These are phyloP conservation scores for Rhizophora apiculata DNA, from an alignment of 345 rosid genomes.

Conservation along the genomic window DNA sequence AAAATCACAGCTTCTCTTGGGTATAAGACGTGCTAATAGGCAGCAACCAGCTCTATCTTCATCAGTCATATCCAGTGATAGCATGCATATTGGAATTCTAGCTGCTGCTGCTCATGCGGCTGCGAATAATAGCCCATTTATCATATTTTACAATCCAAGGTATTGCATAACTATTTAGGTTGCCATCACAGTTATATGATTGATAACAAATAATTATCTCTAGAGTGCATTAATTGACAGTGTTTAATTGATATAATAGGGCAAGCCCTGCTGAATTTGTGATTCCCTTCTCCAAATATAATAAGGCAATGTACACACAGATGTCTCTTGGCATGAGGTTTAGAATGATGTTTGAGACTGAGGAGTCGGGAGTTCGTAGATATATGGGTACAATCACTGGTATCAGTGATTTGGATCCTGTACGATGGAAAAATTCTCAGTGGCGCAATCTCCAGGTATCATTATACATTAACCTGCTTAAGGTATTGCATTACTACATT, in stretches of 20 bases:
- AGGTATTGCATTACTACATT: background rate
- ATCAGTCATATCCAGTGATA: constrained; percentile 92
- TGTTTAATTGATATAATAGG: constrained; percentile 41
- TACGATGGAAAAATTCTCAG: constrained; percentile 91
- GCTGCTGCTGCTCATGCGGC: constrained; percentile 99
- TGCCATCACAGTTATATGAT: background rate
- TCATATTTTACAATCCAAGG: constrained; percentile 95
- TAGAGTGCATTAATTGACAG: constrained; percentile 21
- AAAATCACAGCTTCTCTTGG: constrained; percentile 83
- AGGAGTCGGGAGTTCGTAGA: constrained; percentile 92
- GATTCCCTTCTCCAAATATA: constrained; percentile 88
- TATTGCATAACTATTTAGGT: constrained; percentile 20
- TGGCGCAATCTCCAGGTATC: constrained; percentile 98
- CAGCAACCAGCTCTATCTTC: constrained; percentile 93
- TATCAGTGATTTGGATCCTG: constrained; percentile 78
- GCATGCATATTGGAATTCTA: constrained; percentile 99
- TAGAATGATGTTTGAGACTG: constrained; percentile 98
- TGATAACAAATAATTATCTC: background rate
- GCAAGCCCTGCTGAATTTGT: constrained; percentile 98
- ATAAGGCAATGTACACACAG: constrained; percentile 82
- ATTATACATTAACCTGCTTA: background rate
- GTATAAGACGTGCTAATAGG: constrained; percentile 80
- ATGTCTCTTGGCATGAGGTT: constrained; percentile 93
- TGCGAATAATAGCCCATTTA: constrained; percentile 86
- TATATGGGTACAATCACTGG: constrained; percentile 96